Conservation (phyloP, 345 rosid genomes). For the Eucalyptus tenuipes region DNA sequence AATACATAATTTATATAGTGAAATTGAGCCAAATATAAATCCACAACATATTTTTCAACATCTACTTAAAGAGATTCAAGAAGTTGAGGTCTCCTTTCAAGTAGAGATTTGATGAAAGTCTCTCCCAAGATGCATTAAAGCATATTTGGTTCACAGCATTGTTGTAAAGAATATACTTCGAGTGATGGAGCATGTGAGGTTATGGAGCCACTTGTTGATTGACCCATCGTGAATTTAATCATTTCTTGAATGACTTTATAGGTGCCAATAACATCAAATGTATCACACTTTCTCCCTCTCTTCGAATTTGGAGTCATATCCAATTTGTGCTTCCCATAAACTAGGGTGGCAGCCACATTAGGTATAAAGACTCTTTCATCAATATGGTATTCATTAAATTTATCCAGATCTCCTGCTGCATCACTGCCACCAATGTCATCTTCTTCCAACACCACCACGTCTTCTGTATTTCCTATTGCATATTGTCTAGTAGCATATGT, state of each 20-base stretch:
- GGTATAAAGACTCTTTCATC: too few relatives aligned
- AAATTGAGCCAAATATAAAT: neutral
- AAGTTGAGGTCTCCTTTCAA: too few relatives aligned
- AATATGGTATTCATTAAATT: too few relatives aligned
- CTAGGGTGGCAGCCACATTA: too few relatives aligned
- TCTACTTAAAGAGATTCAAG: neutral
- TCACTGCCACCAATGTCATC: too few relatives aligned
- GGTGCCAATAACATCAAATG: neutral
- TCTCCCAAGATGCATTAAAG: neutral
- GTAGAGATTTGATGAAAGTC: neutral
- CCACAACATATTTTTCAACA: accelerated
- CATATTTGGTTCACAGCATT: neutral
- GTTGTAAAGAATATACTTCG: neutral
- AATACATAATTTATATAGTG: neutral
- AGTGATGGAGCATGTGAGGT: neutral
- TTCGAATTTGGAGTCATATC: too few relatives aligned
- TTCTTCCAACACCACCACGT: too few relatives aligned
- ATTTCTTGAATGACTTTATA: neutral
- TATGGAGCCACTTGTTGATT: neutral
- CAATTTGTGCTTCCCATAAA: too few relatives aligned
- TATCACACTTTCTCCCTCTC: too few relatives aligned
- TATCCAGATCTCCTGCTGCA: accelerated
- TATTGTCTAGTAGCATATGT: too few relatives aligned
- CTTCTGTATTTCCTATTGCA: accelerated
- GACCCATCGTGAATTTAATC: too few relatives aligned